Conservation (phyloP, 2,329 filamentous ascomycete species). For the Calonectria montana region DNA sequence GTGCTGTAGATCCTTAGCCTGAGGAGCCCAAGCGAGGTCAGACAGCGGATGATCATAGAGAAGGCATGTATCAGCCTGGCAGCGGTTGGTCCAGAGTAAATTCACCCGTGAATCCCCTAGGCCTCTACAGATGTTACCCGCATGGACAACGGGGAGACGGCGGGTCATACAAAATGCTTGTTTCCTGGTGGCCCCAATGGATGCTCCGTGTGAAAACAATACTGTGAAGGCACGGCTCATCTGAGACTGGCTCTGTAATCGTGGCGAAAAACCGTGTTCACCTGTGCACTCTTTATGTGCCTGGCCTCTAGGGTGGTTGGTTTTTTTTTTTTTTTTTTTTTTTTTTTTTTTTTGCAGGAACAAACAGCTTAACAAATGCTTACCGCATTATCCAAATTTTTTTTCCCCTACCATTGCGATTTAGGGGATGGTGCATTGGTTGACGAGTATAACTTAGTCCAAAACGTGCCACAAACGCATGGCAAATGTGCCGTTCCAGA, state of each 20-base stretch:
- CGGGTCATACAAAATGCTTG: slow-evolving; percentile 43
- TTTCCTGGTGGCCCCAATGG: slow-evolving; percentile 33
- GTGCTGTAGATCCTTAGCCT: background rate
- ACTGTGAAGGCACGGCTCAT: slow-evolving; percentile 7
- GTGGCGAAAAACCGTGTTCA: background rate
- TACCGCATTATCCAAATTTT: background rate
- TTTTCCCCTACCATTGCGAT: background rate
- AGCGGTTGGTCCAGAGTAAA: background rate
- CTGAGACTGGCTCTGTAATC: background rate
- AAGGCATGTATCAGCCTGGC: background rate
- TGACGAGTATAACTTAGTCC: background rate
- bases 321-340: background rate
- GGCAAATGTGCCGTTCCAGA: slow-evolving; percentile 3
- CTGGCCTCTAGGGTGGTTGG: slow-evolving; percentile 2
- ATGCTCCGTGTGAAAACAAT: background rate
- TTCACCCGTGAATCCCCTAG: slow-evolving; percentile 8
- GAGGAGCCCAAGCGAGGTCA: slow-evolving; percentile 1
- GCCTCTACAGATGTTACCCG: slow-evolving; percentile 29
- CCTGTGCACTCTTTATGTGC: background rate
- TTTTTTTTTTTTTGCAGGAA: slow-evolving; percentile 4
- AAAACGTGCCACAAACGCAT: slow-evolving; percentile 15
- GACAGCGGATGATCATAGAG: slow-evolving; percentile 1
- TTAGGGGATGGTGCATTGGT: background rate
- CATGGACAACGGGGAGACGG: slow-evolving; percentile 31
- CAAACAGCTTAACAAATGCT: slow-evolving; percentile 7